Base-by-base conservation (phyloP, 2,329 filamentous ascomycete genomes). In the Thermothelomyces thermophilus region DNA sequence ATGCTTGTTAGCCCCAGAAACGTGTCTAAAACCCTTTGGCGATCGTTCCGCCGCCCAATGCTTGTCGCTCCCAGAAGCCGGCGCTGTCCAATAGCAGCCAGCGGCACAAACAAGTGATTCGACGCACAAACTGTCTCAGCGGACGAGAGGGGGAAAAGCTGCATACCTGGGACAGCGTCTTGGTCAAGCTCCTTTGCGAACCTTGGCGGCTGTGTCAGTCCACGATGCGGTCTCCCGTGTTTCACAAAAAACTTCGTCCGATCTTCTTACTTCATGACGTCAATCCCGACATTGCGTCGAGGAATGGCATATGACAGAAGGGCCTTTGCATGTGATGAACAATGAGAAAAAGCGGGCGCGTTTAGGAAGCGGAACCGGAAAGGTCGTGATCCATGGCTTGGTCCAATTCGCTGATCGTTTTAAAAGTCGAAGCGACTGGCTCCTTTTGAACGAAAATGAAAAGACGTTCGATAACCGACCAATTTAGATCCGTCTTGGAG, bases 121-220 rank as follows among this genome's bases (percentile, higher is more conserved):
- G n/a, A n/a, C n/a, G n/a, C n/a, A n/a, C n/a, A n/a, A n/a, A n/a
- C n/a, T n/a, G n/a, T n/a, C n/a, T n/a, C n/a, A n/a, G n/a, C n/a
- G n/a, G n/a, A n/a, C n/a, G n/a, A n/a, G n/a, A n/a, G n/a, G 22
- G 45, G 45, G 48, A 42, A 11, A 43, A 49, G 44, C 50, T 34
- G 24, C 24, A 26, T 66, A 83, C 80, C 90, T 64, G 90, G 90
- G 57, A 96, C 89, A 47, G 90, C 79, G 62, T 94, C 87, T 63
- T 86, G 80, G 64, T 95, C 88, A 56, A 95, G 77, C 71, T 95
- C 88, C 65, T 85, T 86, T 50, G 77, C 80, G 60, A 83, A 83
- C 68, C 82, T 84, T 83, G 69, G 65, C 68, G 66, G 31, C 14
- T 30, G 24, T 55, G 54, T 58, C 48, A 59, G 56, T 53, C 33